Base-by-base conservation (phyloP, 805 yeast genomes). In the Pichia gijzeniarum region DNA sequence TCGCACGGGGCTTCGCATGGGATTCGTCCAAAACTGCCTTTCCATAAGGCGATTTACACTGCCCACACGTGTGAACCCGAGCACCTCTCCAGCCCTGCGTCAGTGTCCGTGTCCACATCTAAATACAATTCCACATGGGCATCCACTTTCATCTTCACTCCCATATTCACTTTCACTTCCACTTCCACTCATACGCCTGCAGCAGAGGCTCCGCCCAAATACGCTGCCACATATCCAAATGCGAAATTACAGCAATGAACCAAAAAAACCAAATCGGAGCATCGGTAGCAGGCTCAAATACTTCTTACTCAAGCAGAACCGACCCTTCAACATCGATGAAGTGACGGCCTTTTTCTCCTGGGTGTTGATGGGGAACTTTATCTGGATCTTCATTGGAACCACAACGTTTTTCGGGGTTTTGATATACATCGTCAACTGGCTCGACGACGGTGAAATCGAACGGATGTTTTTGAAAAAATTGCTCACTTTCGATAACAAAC, bases 331-430 rank as follows among this genome's bases (percentile, higher is more conserved):
- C 27, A 53, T 69, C 14, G 79, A 75, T 53, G 80, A 76, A 47
- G 57, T 74, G 16, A 72, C 77, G 2, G 80, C 82, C 1, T 73
- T 77, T 53, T 63, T 72, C 9, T 75, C 80, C 4, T 77, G 79
- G 79, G 58, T 75, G 12, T 67, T 77, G 27, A 73, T 77, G 79
- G 82, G 81, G 1, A 73, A 76, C 53, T 60, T 75, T 18, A 56
- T 77, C 32, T 76, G 80, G 80, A 64, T 77, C 16, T 56, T 75
- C 13, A 61, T 77, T 44, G 82, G 82, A 3, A 77, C 82, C 3
- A 77, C 82, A 8, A 77, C 81, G 1, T 77, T 76, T 55, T 71
- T 70, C 8, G 70, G 79, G 32, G 64, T 69, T 28, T 49, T 71
- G 6, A 65, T 77, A 56, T 74, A 76, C 53, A 53, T 72, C 1